Base-by-base conservation (phyloP, 1,284 basidiomycete species). In the Trametes hirsuta region DNA sequence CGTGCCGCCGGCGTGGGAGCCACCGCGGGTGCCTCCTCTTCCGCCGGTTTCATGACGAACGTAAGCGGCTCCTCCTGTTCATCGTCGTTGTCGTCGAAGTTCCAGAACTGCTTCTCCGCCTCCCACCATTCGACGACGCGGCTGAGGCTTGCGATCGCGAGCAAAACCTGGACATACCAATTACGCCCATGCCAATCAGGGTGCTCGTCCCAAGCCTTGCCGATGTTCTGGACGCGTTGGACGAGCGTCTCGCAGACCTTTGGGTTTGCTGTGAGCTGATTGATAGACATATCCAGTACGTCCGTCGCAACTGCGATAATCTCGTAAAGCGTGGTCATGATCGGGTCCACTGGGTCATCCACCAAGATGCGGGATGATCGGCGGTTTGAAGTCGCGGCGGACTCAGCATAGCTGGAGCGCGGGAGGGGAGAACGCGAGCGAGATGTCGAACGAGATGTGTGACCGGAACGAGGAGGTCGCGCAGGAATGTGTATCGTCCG, bases 51-150 rank as follows among this genome's bases (percentile, higher is more conserved):
- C 71, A 94, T 88, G 58, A 97, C 92, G 71, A 97, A 97, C 62
- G 89, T 85, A 55, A 97, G 79, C 1, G 93, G 92, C 66, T 97
- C 95, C 53, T 95, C 93, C 70, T 87, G 83, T 69, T 96, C 95
- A 60, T 90, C 88, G 55, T 95, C 92, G 61, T 96, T 93, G 61
- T 97, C 95, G 72, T 96, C 93, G 71, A 98, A 98, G 71, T 98
- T 98, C 97, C 97, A 99, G 76, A 99, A 99, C 64, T 96, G 94
- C 72, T 97, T 97, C 79, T 99, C 97, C n/a, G 97, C 97, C 74
- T 98, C 95, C 97, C 97, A 99, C 97, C 97, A 99, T 72, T 99
- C 97, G 60, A 98, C 89, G 30, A 99, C 97, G 58, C 97, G 91
- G 73, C 91, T 94, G 61, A 99, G 87, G 68, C 92, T 94, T 44